Evolutionary conservation across 2,329 filamentous ascomycete genomes (phyloP).

Genomic region (Sporothrix brunneoviolacea): DNA sequence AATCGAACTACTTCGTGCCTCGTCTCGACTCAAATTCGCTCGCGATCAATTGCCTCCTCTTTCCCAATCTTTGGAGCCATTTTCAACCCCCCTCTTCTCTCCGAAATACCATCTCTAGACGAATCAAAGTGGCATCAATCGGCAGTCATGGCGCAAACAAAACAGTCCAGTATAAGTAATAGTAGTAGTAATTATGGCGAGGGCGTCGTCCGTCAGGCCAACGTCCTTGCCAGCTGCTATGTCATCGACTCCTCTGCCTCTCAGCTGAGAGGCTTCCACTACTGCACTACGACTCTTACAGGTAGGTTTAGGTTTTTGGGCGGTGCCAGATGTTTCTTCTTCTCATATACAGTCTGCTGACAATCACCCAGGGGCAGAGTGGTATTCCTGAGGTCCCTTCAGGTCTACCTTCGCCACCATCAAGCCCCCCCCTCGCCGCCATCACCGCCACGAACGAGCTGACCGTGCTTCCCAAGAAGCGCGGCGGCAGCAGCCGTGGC

Average conservation of each 20-base stretch:
- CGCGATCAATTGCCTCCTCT: too few relatives aligned
- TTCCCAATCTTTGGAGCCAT: background rate
- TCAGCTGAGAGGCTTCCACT: constrained; percentile 78
- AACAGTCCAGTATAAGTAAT: constrained; percentile 59
- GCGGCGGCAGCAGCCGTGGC: constrained; percentile 18
- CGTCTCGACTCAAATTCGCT: background rate
- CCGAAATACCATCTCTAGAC: background rate
- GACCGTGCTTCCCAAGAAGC: constrained; percentile 52
- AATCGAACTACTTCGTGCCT: background rate
- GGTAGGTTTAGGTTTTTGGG: too few relatives aligned
- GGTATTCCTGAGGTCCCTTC: constrained; percentile 90
- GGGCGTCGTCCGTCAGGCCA: constrained; percentile 56
- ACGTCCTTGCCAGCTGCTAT: constrained; percentile 89
- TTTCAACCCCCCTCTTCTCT: background rate
- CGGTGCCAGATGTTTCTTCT: background rate
- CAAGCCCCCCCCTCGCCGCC: constrained; percentile 84
- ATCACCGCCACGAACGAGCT: constrained; percentile 62
- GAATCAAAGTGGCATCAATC: constrained; percentile 28
- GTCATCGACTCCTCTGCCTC: constrained; percentile 62
- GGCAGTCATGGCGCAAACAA: constrained; percentile 59
- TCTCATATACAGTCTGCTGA: background rate
- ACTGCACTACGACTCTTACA: constrained; percentile 87
- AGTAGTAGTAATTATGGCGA: constrained; percentile 75
- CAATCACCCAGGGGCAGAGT: constrained; percentile 61
- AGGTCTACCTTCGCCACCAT: constrained; percentile 76